These are phyloP conservation scores for Thelonectria rubi DNA, from an alignment of 2,329 filamentous ascomycete species.

Conservation along the genomic window DNA sequence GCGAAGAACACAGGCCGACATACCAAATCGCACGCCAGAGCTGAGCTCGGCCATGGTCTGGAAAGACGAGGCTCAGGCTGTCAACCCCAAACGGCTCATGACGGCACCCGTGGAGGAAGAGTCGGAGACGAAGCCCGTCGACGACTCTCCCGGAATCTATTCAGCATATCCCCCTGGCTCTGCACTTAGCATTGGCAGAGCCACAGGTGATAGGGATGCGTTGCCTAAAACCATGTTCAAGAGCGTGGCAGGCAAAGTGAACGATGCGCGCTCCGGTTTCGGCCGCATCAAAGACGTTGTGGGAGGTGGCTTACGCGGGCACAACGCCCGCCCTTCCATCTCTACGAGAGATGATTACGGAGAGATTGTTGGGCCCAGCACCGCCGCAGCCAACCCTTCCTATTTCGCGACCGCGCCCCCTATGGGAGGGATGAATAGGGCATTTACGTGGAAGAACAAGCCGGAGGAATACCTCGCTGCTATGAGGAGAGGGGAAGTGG, in stretches of 20 bases:
- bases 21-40: conserved; percentile 59
- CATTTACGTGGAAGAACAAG: conserved; percentile 72
- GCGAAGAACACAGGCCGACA: conserved; percentile 66
- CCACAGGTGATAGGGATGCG: conserved; percentile 63
- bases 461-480: conserved; percentile 65
- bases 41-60: conserved; percentile 60
- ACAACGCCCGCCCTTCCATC: conserved; percentile 61
- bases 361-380: conserved; percentile 43
- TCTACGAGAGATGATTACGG: conserved; percentile 60
- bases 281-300: conserved; percentile 88
- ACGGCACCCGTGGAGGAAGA: conserved; percentile 63
- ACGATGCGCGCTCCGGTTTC: conserved; percentile 82
- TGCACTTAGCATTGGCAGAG: conserved; percentile 57
- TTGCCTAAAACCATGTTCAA: conserved; percentile 76
- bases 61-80: conserved; percentile 57
- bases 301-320: conserved; percentile 65
- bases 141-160: conserved; percentile 57
- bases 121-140: conserved; percentile 53
- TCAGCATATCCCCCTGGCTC: conserved; percentile 56
- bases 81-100: conserved; percentile 60
- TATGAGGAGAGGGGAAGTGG: conserved; percentile 49
- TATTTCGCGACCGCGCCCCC: conserved; percentile 49
- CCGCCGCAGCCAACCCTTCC: conserved; percentile 32
- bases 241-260: conserved; percentile 80
- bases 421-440: conserved; percentile 52